phyloP scores from a whole-genome alignment of 352 stramenopile species.

The Globisporangium orthogonon region DNA sequence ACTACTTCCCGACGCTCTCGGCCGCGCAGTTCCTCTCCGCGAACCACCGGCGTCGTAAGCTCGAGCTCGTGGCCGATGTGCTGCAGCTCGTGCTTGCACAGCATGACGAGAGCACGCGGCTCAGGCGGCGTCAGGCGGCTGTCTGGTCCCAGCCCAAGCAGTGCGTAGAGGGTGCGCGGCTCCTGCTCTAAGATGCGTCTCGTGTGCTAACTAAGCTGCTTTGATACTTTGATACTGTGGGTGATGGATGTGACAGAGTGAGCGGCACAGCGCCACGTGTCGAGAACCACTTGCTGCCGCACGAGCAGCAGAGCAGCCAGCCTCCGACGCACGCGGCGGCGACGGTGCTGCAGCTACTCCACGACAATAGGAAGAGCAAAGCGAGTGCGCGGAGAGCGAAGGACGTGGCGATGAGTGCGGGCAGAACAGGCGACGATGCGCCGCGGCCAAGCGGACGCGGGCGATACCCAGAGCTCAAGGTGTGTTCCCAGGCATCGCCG shows the following conservation, averaged over 20 bases:
- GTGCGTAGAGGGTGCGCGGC: slow-evolving; percentile 18
- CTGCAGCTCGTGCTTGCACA: slow-evolving; percentile 38
- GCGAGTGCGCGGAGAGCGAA: background rate
- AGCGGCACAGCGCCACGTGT: slow-evolving; percentile 14
- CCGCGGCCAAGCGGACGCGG: background rate
- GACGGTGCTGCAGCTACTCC: slow-evolving; percentile 28
- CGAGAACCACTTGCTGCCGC: slow-evolving; percentile 39
- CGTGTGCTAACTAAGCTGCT: background rate
- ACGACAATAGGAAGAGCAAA: background rate
- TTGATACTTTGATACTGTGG: background rate
- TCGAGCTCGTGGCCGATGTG: slow-evolving; percentile 52
- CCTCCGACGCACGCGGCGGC: slow-evolving; percentile 23
- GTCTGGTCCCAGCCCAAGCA: slow-evolving; percentile 45
- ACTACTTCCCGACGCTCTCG: slow-evolving; percentile 59
- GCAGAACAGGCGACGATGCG: background rate
- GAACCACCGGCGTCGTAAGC: slow-evolving; percentile 53
- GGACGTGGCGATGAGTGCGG: too few species aligned
- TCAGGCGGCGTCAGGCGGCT: slow-evolving; percentile 35
- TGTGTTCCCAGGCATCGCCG: background rate
- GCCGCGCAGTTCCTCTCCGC: slow-evolving; percentile 52
- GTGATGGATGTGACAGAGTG: slow-evolving; percentile 2
- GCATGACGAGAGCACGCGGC: slow-evolving; percentile 34
- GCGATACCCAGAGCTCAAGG: too few species aligned
- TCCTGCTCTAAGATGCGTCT: background rate
- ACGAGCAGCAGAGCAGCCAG: background rate